A percentile compares a stretch with the other conserved stretches of the same genome.
Evolutionary conservation across 495 filamentous ascomycete genomes (phyloP).

Genomic region (Tetracladium setigerum): DNA sequence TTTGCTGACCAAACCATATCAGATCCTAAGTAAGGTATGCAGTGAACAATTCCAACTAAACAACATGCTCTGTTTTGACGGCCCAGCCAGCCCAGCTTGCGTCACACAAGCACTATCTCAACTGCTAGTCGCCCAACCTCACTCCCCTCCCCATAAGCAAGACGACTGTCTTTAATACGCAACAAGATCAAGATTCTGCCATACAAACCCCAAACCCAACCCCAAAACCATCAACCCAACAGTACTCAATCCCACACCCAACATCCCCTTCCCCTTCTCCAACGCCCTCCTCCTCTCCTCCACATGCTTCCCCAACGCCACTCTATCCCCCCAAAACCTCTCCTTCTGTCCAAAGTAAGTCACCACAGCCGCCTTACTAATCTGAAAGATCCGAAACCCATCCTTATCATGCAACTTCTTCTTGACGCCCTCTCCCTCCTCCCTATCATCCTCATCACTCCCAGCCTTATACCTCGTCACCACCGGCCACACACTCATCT

Average conservation of each 20-base stretch:
- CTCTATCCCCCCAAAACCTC: neutral
- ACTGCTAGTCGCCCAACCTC: neutral
- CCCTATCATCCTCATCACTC: conserved; percentile 1
- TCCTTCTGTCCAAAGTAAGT: conserved; percentile 10
- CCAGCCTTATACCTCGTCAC: conserved; percentile 17
- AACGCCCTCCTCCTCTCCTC: conserved; percentile 2
- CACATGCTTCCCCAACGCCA: neutral
- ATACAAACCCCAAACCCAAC: conserved; percentile 2
- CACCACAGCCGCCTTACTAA: conserved; percentile 10
- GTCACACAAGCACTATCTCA: neutral
- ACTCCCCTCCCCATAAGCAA: neutral
- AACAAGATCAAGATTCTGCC: neutral
- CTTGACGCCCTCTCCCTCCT: neutral
- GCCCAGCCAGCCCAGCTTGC: no score
- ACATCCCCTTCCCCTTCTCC: neutral
- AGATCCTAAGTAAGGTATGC: no score
- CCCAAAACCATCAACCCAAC: neutral
- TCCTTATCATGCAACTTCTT: conserved; percentile 2
- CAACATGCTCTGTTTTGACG: no score
- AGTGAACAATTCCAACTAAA: no score
- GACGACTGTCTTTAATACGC: neutral
- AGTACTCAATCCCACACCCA: neutral
- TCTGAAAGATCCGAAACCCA: conserved; percentile 11
- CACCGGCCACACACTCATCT: conserved; percentile 15
- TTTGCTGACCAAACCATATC: no score